Conservation (phyloP, 129 eudicot genomes). For the Chrysanthemum lavandulifolium region DNA sequence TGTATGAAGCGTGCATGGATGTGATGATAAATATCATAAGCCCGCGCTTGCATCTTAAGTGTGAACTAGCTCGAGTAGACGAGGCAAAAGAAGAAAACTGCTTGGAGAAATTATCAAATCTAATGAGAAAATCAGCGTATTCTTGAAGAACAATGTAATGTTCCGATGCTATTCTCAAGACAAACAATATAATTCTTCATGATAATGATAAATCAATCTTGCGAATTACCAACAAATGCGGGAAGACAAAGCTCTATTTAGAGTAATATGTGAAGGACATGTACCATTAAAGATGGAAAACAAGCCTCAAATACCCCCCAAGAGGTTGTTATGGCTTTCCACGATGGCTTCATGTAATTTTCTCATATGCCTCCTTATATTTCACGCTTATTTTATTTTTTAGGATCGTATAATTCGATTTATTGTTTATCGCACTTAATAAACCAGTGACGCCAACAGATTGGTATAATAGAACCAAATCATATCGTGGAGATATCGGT, state of each 20-base stretch:
- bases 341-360: no score
- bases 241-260: conserved; percentile 57
- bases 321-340: no score
- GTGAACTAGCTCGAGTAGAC: conserved; percentile 89
- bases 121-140: conserved; percentile 52
- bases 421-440: no score
- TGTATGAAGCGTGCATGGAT: conserved; percentile 98
- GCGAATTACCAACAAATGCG: conserved; percentile 77
- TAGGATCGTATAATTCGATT: no score
- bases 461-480: no score
- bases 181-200: conserved; percentile 41
- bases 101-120: conserved; percentile 65
- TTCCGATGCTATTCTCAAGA: background rate
- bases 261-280: conserved; percentile 80
- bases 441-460: no score
- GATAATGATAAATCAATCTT: conserved; percentile 70
- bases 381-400: no score
- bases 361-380: no score
- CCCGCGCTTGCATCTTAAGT: conserved; percentile 78
- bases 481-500: no score
- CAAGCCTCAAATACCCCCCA: background rate
- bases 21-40: conserved; percentile 97
- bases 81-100: conserved; percentile 81
- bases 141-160: conserved; percentile 48
- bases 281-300: conserved; percentile 63